Evolutionary conservation across 2,329 filamentous ascomycete genomes (phyloP), one percentile per base, ranked within the genome.

Genomic region (Cladosporium sp.): DNA sequence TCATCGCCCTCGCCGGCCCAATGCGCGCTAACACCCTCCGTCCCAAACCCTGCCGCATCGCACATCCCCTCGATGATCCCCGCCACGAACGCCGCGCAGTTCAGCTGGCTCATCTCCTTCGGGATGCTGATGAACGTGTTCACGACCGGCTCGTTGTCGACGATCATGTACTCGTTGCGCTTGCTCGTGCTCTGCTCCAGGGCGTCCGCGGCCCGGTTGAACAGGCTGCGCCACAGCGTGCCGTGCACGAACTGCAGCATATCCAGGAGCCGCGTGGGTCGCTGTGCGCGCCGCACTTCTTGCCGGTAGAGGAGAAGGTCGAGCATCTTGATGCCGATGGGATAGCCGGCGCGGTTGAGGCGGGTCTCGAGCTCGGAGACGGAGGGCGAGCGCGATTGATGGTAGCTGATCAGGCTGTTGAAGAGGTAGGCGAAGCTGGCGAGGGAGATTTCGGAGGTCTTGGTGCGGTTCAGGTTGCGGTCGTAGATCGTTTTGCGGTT

Each of bases 401-500:
- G 92, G 71, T 97, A 97, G 64, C 84, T 85, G 46, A 98, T 91
- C 87, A 97, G 95, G 75, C 96, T 92, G 56, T 86, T 85, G 69
- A 98, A 97, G 54, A 98, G 78, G 71, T 95, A 97, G 40, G 93
- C 92, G 72, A 98, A 97, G 72, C 89, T 90, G 9, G 93, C 83
- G 67, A 95, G 87, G 70, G 90, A 95, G 60, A 95, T 82, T 76
- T 97, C 92, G 54, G 87, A 82, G 63, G 87, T 89, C 69, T 89
- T 88, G 63, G 85, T 86, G 59, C 93, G 87, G 73, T 96, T 96
- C 56, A 97, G 78, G 57, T 95, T 90, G 52, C 93, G 83, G 77
- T 96, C 90, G 77, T 97, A 98, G 75, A 98, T 97, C 59, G 90
- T 95, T 76, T 97, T 97, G 75, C 90, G 89, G 70, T 84, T 95